Base-by-base conservation (phyloP, 306 rosid species). In the Alnus glutinosa region DNA sequence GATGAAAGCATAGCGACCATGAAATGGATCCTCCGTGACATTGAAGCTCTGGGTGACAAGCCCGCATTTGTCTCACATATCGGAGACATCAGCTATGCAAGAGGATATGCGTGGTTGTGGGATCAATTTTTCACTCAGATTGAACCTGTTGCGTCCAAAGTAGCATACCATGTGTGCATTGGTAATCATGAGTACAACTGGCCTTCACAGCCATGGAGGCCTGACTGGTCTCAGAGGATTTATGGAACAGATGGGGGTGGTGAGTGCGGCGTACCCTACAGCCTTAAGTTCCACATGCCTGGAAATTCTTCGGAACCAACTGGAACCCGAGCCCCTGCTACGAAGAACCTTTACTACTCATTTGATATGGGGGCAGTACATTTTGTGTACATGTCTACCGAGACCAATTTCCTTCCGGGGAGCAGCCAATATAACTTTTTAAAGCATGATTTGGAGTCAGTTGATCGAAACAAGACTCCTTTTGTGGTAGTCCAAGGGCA, bases 161-260 rank as follows among this genome's bases (percentile, higher is more conserved):
- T 91, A 70, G 89, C 97, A 19, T 95, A 95, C 86, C 99, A 90
- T 74, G 99, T 95, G 39, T 93, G 99, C 80, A 89, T 95, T 58
- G 98, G 99, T 18, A 95, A 91, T 79, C 99, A 95, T 42, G 97
- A 88, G 85, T 93, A 93, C 75, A 73, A 93, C 72, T 95, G 99
- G 99, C 94, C 98, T 44, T 71, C 51, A 62, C 98, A 95, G 87
- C 96, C 98, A 4, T 93, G 90, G 90, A 93, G 86, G 78, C 97
- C 98, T 6, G 89, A 86, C 13, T 93, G 98, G 98, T 78, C 99
- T 1, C 9, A 5, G 18, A 42, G 75, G 1, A 77, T 63, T 74
- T 95, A 95, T 36, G 92, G 94, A 74, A 92, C 64, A 76, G 99
- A 95, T 42, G 96, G 99, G 32, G 98, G 99, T 69, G 99, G 99